Base-by-base conservation (phyloP, 805 yeast species). In the Brettanomyces bruxellensis region DNA sequence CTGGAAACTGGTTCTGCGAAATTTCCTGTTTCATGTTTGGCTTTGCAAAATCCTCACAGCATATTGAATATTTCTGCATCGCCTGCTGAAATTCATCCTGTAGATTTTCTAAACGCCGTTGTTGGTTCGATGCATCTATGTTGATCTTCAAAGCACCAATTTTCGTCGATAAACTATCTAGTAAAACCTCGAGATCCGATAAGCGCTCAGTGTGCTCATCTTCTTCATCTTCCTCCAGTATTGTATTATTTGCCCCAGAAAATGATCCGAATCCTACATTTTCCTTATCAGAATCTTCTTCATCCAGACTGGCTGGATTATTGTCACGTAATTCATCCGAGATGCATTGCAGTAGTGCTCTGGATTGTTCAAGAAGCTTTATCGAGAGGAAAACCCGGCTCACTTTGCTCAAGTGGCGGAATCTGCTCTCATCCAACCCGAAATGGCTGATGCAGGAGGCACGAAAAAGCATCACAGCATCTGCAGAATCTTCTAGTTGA, bases 91-190 rank as follows among this genome's bases (percentile, higher is more conserved):
- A 44, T 41, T 50, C 54, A 8, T 39, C 34, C 11, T 44, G 38
- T 23, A 52, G 22, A 12, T 28, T 39, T 4, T 37, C 23, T 25
- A 57, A 36, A 11, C 50, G 48, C 11, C 49, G 48, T 8, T 32
- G 25, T 7, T 51, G 48, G n/a, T 54, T 54, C 5, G 43, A 13
- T 4, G 23, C 11, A 30, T 41, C 38, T 5, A 46, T 44, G 34
- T 54, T 51, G 30, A 53, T 38, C 34, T 60, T 62, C 38, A 58
- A 39, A 5, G 48, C 43, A 40, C 52, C 52, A 28, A 58, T 41
- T 37, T 56, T 55, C 38, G 44, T 48, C 4, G 56, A 43, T 11
- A 60, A 44, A 22, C 32, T 45, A 9, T 55, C 61, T 34, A 57
- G 50, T 14, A 47, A 43, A 12, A 24, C 12, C 24, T 49, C 44